phyloP scores from a whole-genome alignment of 2,329 filamentous ascomycete genomes.

The Bipolaris cookei region DNA sequence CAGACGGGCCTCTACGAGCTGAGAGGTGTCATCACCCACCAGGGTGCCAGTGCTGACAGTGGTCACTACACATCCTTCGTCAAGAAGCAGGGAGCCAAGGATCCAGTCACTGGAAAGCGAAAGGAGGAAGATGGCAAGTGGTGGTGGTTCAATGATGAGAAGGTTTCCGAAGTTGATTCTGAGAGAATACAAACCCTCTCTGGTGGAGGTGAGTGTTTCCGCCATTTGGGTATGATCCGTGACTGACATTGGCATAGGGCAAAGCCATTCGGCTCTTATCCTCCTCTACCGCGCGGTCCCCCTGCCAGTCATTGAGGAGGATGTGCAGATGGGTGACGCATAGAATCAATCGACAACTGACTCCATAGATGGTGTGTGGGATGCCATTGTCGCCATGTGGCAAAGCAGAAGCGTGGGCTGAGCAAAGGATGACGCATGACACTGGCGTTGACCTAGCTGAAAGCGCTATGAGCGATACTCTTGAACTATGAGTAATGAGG shows the following conservation, averaged over 20 bases:
- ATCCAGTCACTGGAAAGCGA: conserved; percentile 77
- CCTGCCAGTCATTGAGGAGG: conserved; percentile 64
- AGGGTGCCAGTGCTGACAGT: conserved; percentile 94
- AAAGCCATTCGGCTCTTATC: conserved; percentile 83
- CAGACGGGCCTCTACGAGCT: conserved; percentile 96
- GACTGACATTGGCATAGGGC: conserved; percentile 52
- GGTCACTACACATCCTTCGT: conserved; percentile 98
- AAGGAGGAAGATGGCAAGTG: conserved; percentile 89
- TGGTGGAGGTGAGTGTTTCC: conserved; percentile 72
- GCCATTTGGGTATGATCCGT: neutral
- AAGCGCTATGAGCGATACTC: conserved; percentile 19
- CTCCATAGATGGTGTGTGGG: neutral
- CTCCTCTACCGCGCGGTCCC: conserved; percentile 78
- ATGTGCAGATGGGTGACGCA: conserved; percentile 42
- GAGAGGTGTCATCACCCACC: conserved; percentile 91
- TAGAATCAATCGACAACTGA: conserved; percentile 3
- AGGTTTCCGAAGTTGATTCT: conserved; percentile 86
- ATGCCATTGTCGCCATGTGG: neutral
- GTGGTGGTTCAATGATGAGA: conserved; percentile 99
- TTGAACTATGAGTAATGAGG: conserved; percentile 26
- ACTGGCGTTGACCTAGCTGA: conserved; percentile 41
- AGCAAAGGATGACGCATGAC: conserved; percentile 23
- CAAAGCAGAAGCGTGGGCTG: conserved; percentile 2
- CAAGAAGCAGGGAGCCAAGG: conserved; percentile 80
- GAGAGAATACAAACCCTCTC: conserved; percentile 91